Percentiles rank a stretch among this genome's conserved stretches.
Evolutionary conservation across 1,284 basidiomycete species (phyloP).

Genomic region (Ustilago crameri): DNA sequence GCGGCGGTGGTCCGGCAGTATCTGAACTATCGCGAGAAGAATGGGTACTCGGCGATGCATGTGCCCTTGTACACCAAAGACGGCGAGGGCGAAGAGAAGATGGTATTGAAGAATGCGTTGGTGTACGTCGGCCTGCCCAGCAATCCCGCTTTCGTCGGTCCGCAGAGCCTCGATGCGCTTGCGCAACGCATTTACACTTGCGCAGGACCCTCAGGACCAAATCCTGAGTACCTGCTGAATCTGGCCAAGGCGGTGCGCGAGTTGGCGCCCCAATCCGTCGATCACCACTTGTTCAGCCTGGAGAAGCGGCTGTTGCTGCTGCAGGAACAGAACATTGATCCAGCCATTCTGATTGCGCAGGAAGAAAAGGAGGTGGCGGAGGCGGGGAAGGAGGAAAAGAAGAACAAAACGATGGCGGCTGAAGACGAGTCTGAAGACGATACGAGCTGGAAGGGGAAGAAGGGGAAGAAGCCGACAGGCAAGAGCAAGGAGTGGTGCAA

Average conservation of each 20-base stretch:
- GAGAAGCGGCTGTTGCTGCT: conserved; percentile 71
- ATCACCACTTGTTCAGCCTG: conserved; percentile 80
- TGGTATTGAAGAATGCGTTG: conserved; percentile 72
- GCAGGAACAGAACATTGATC: conserved; percentile 30
- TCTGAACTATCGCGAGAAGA: conserved; percentile 86
- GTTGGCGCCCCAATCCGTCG: conserved; percentile 79
- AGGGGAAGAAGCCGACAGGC: conserved; percentile 32
- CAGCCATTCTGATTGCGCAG: conserved; percentile 22
- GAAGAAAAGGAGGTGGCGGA: conserved; percentile 17
- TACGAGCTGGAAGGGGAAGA: conserved; percentile 21
- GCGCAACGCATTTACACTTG: conserved; percentile 78
- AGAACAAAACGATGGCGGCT: background rate
- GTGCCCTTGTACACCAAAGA: conserved; percentile 69
- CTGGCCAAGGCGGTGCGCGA: conserved; percentile 77
- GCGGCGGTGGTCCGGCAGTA: conserved; percentile 81
- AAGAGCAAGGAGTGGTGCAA: conserved; percentile 74
- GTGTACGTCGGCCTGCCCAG: conserved; percentile 82
- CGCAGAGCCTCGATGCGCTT: conserved; percentile 77
- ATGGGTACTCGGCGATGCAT: conserved; percentile 64
- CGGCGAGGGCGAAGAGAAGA: conserved; percentile 71
- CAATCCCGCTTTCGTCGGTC: conserved; percentile 85
- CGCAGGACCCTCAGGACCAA: conserved; percentile 82
- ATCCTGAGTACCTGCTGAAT: conserved; percentile 83
- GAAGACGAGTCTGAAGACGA: conserved; percentile 9
- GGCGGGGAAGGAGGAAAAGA: background rate